Conservation (phyloP, 495 filamentous ascomycete species). For the Lophiotrema nucula region DNA sequence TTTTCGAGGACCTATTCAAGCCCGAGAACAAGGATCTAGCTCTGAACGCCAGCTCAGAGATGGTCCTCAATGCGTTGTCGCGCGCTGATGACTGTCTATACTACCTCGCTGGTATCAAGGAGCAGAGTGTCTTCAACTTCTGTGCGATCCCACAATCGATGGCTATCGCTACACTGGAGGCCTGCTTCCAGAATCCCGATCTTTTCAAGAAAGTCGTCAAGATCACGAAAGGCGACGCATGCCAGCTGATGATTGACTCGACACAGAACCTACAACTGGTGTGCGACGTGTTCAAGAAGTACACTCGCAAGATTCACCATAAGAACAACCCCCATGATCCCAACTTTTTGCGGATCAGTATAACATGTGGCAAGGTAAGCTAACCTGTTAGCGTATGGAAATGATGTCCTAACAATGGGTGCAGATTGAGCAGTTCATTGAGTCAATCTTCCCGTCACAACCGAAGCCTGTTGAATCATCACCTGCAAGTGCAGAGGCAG, state of each 20-base stretch:
- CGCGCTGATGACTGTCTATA: conserved; percentile 92
- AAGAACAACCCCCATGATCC: conserved; percentile 95
- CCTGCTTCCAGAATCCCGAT: conserved; percentile 87
- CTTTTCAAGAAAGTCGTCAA: conserved; percentile 90
- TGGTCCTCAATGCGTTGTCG: conserved; percentile 84
- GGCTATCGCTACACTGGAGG: conserved; percentile 91
- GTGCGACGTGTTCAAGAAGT: conserved; percentile 74
- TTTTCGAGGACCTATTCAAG: conserved; percentile 86
- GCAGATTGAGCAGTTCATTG: conserved; percentile 96
- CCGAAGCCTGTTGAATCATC: conserved; percentile 42
- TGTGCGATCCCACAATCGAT: conserved; percentile 97
- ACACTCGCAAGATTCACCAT: conserved; percentile 78
- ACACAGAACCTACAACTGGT: conserved; percentile 81
- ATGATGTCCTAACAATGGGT: conserved; percentile 26
- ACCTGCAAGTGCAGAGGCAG: conserved; percentile 49
- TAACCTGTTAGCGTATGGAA: not conserved
- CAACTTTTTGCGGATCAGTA: conserved; percentile 89
- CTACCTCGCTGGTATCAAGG: conserved; percentile 92
- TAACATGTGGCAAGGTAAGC: conserved; percentile 81
- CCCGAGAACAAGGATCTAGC: conserved; percentile 76
- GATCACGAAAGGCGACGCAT: conserved; percentile 93
- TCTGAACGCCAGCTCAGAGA: conserved; percentile 86
- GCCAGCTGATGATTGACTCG: conserved; percentile 84
- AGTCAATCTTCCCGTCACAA: conserved; percentile 84
- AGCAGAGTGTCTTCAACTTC: conserved; percentile 99